phyloP scores from a whole-genome alignment of 208 protist genomes.

The Trypanosomatidae sp. region DNA sequence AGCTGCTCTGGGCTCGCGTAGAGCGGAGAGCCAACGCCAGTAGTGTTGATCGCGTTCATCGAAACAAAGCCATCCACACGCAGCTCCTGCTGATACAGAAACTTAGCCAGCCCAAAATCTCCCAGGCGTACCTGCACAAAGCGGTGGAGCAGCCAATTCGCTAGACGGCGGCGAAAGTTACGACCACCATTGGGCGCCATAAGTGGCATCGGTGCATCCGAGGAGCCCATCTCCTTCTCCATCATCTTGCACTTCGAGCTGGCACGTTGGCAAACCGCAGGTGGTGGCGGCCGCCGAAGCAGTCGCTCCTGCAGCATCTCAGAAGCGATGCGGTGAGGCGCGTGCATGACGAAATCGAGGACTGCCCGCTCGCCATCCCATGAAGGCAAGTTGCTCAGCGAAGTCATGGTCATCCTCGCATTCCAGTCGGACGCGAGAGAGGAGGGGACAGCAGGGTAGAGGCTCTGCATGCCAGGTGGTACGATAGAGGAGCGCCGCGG shows the following conservation, averaged over 20 bases:
- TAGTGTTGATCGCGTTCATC: constrained; percentile 58
- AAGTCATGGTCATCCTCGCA: neutral
- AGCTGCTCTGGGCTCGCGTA: constrained; percentile 90
- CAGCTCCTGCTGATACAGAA: constrained; percentile 30
- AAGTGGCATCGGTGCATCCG: neutral
- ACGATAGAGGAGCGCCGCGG: neutral
- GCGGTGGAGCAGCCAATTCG: constrained; percentile 44
- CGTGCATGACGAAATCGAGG: constrained; percentile 20
- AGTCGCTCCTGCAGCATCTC: constrained; percentile 22
- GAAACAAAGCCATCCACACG: constrained; percentile 40
- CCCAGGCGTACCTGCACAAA: constrained; percentile 76
- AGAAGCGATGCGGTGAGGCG: constrained; percentile 10
- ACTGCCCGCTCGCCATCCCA: constrained; percentile 18
- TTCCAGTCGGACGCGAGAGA: neutral
- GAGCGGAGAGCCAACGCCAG: constrained; percentile 81
- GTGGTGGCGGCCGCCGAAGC: constrained; percentile 9
- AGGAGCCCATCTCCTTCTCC: neutral
- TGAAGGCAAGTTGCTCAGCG: constrained; percentile 17
- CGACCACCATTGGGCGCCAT: neutral
- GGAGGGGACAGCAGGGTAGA: neutral
- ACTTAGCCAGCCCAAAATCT: constrained; percentile 83
- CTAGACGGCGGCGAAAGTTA: constrained; percentile 17
- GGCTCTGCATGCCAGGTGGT: neutral
- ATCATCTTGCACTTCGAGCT: neutral
- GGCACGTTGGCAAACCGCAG: too few relatives aligned